A percentile compares a stretch with the other conserved stretches of the same genome.
phyloP scores from a whole-genome alignment of 371 early-diverging fungal genomes.

The Rhizoclosmatium hyalinum region DNA sequence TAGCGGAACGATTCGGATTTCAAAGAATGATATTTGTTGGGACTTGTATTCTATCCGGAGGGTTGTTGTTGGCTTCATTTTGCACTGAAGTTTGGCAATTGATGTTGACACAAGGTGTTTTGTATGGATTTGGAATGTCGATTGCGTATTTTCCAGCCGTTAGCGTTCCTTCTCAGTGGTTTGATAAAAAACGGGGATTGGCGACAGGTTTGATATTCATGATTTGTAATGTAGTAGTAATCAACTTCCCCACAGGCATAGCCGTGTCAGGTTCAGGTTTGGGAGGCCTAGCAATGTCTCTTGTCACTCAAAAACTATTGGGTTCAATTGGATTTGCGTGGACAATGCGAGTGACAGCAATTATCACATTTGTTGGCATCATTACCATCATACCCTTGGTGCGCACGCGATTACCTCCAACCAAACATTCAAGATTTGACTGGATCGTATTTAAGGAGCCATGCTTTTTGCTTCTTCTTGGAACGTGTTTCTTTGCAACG shows the following conservation, averaged over 20 bases:
- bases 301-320: constrained; percentile 62
- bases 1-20: constrained; percentile 9
- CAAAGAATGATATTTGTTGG: constrained; percentile 13
- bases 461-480: constrained; percentile 24
- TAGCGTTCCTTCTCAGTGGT: constrained; percentile 77
- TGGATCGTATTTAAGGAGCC: constrained; percentile 28
- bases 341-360: constrained; percentile 70
- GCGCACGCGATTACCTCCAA: constrained; percentile 11
- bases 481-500: constrained; percentile 28
- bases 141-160: constrained; percentile 75
- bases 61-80: constrained; percentile 2
- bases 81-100: constrained; percentile 41
- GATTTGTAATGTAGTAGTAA: no score
- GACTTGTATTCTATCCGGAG: constrained; percentile 17
- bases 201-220: constrained; percentile 70
- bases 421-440: constrained; percentile 13
- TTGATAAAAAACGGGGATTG: constrained; percentile 71
- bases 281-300: constrained; percentile 72
- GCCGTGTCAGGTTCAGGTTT: constrained; percentile 65
- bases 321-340: constrained; percentile 63
- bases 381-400: constrained; percentile 1
- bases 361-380: background rate
- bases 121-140: constrained; percentile 62
- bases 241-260: no score
- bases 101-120: constrained; percentile 34